These are phyloP conservation scores for Tricholoma flavovirens DNA, from an alignment of 768 basidiomycete genomes.

Conservation along the genomic window DNA sequence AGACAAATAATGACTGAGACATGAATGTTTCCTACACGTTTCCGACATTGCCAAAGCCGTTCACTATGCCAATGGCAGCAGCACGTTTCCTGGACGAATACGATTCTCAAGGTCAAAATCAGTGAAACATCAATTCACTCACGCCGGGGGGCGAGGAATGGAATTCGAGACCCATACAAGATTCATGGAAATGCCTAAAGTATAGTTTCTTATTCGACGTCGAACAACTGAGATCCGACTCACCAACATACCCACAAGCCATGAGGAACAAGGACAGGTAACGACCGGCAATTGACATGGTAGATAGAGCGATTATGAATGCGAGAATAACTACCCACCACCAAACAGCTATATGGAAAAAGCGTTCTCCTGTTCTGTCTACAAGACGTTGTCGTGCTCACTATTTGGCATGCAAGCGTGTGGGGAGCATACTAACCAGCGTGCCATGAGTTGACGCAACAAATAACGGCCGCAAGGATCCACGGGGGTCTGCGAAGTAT, in stretches of 20 bases:
- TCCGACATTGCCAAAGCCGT: slow-evolving; percentile 52
- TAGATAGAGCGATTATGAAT: slow-evolving; percentile 55
- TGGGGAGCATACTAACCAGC: slow-evolving; percentile 25
- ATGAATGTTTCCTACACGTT: slow-evolving; percentile 39
- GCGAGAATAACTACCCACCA: slow-evolving; percentile 61
- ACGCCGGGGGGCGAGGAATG: slow-evolving; percentile 56
- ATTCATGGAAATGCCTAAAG: slow-evolving; percentile 38
- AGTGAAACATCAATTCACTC: slow-evolving; percentile 7
- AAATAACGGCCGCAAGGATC: slow-evolving; percentile 48
- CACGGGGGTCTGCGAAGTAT: slow-evolving; percentile 48
- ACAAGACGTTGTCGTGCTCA: background rate
- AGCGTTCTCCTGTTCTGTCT: slow-evolving; percentile 59
- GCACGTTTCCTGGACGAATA: slow-evolving; percentile 34
- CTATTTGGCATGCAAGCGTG: background rate
- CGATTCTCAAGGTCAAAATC: background rate
- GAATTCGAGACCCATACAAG: slow-evolving; percentile 61
- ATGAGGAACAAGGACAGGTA: slow-evolving; percentile 63
- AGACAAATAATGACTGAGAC: background rate
- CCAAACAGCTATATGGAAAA: slow-evolving; percentile 50
- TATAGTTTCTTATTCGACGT: background rate
- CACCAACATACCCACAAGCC: slow-evolving; percentile 46
- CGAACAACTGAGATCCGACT: background rate
- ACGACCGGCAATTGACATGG: slow-evolving; percentile 43
- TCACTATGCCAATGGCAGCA: slow-evolving; percentile 61
- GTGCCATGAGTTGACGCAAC: slow-evolving; percentile 49